Evolutionary conservation across 768 basidiomycete species (phyloP).

Genomic region (Daedalea quercina): DNA sequence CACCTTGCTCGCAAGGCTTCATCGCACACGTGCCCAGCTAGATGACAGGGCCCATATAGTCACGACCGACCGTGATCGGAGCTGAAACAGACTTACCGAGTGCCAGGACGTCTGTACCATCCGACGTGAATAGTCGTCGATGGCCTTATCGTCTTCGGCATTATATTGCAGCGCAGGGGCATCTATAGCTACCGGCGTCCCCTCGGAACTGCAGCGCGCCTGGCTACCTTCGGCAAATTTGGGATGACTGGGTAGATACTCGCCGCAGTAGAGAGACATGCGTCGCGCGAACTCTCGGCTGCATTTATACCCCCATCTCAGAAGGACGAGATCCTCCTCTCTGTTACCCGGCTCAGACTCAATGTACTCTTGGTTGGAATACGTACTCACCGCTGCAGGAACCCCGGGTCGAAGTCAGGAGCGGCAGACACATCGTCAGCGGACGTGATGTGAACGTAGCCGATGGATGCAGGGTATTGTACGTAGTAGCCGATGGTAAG

Average conservation of each 20-base stretch:
- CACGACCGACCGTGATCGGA: neutral
- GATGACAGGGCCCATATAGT: neutral
- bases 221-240: conserved; percentile 22
- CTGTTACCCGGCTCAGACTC: conserved; percentile 2
- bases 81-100: conserved; percentile 15
- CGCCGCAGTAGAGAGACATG: conserved; percentile 35
- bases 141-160: conserved; percentile 26
- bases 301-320: conserved; percentile 50
- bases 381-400: conserved; percentile 30
- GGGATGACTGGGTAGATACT: conserved; percentile 21
- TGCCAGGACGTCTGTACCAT: conserved; percentile 17
- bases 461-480: conserved; percentile 40
- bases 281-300: conserved; percentile 47
- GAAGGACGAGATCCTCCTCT: conserved; percentile 26
- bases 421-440: conserved; percentile 33
- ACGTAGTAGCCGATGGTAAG: conserved; percentile 25
- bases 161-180: conserved; percentile 25
- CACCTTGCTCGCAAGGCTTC: conserved; percentile 49
- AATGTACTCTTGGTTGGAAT: neutral
- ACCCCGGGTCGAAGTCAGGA: conserved; percentile 40
- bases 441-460: conserved; percentile 41
- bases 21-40: conserved; percentile 64
- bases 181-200: conserved; percentile 19
- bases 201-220: conserved; percentile 16
- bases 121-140: conserved; percentile 22